These are phyloP conservation scores for Leishmania aethiopica DNA, from an alignment of 208 protist genomes.

Conservation along the genomic window DNA sequence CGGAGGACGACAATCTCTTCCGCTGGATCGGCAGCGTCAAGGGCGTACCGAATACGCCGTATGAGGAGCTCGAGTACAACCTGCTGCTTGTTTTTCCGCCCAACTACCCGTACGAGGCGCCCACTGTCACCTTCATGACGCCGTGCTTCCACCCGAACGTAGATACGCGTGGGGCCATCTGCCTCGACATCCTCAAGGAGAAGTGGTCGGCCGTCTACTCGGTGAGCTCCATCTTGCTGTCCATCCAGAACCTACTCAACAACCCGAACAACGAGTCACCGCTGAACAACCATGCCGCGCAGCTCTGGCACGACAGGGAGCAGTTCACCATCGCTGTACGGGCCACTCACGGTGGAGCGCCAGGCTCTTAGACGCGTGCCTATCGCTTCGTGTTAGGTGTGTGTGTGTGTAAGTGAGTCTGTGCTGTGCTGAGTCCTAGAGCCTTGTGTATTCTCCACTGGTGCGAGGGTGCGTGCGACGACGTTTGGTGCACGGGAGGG, in stretches of 20 bases:
- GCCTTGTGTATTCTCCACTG: slow-evolving; percentile 3
- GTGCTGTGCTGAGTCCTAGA: background rate
- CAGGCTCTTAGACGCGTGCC: background rate
- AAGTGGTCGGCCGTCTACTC: slow-evolving; percentile 97
- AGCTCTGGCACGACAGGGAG: slow-evolving; percentile 86
- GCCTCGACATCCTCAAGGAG: slow-evolving; percentile 98
- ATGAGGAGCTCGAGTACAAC: slow-evolving; percentile 94
- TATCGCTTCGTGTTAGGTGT: background rate
- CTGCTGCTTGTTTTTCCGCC: slow-evolving; percentile 90
- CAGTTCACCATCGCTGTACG: slow-evolving; percentile 70
- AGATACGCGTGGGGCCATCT: slow-evolving; percentile 93
- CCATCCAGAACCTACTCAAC: slow-evolving; percentile 95
- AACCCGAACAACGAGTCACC: slow-evolving; percentile 97
- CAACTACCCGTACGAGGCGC: slow-evolving; percentile 96
- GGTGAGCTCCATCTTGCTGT: slow-evolving; percentile 93
- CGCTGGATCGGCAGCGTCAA: slow-evolving; percentile 91
- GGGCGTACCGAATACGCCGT: slow-evolving; percentile 85
- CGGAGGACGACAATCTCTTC: slow-evolving; percentile 94
- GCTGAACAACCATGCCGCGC: slow-evolving; percentile 94
- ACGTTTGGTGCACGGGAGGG: background rate
- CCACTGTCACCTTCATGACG: slow-evolving; percentile 93
- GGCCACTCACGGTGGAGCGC: slow-evolving; percentile 43
- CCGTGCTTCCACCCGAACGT: slow-evolving; percentile 97
- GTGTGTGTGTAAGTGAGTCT: background rate
- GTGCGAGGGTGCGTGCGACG: background rate